These are phyloP conservation scores for Penicillium chermesinum DNA, from an alignment of 495 filamentous ascomycete species.

Conservation along the genomic window DNA sequence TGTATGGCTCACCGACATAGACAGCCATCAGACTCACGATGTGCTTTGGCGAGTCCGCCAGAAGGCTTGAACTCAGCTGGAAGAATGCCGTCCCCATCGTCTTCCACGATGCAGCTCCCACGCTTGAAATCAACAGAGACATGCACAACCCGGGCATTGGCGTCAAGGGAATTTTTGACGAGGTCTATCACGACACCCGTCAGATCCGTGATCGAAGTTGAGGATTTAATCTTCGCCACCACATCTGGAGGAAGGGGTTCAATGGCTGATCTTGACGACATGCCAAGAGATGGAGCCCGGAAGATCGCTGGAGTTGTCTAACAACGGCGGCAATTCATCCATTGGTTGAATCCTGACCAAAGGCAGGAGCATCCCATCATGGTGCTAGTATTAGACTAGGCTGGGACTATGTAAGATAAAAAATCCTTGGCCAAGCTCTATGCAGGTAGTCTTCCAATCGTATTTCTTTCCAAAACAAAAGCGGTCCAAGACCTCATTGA, in stretches of 20 bases:
- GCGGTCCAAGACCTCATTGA: no score
- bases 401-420: neutral
- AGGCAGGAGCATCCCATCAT: slow-evolving; percentile 11
- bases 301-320: neutral
- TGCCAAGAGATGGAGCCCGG: slow-evolving; percentile 2
- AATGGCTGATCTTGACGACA: slow-evolving; percentile 45
- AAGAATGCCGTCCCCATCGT: slow-evolving; percentile 77
- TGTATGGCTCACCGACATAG: slow-evolving; percentile 33
- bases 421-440: neutral
- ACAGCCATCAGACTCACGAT: slow-evolving; percentile 38
- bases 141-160: slow-evolving; percentile 62
- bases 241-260: slow-evolving; percentile 68
- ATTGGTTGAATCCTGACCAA: slow-evolving; percentile 2
- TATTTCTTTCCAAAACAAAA: no score
- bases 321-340: slow-evolving; percentile 5
- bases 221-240: slow-evolving; percentile 82
- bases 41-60: slow-evolving; percentile 69
- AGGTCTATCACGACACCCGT: slow-evolving; percentile 69
- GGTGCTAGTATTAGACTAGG: slow-evolving; percentile 9
- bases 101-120: slow-evolving; percentile 79
- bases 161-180: slow-evolving; percentile 84
- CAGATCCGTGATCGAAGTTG: slow-evolving; percentile 68
- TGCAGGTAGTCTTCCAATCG: no score
- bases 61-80: slow-evolving; percentile 63
- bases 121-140: slow-evolving; percentile 69